Conservation (phyloP, 768 basidiomycete genomes). For the Udeniomyces megalosporus region DNA sequence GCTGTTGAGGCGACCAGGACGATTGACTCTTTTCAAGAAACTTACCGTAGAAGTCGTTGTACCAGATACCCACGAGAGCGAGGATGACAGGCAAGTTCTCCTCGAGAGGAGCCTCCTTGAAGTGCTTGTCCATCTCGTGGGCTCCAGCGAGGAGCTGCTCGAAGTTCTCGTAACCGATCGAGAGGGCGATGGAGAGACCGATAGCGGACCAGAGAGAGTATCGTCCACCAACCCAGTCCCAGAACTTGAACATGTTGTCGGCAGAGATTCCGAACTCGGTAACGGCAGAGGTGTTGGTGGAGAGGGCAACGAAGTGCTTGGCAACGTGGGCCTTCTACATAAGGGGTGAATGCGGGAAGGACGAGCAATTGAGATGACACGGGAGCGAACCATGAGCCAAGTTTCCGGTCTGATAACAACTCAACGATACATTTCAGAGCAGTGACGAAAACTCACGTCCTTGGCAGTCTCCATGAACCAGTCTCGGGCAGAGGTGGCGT, state of each 20-base stretch:
- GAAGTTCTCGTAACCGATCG: conserved; percentile 89
- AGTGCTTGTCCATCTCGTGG: conserved; percentile 96
- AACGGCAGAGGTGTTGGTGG: conserved; percentile 88
- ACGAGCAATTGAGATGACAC: background rate
- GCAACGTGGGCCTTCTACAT: conserved; percentile 64
- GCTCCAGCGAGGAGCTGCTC: conserved; percentile 76
- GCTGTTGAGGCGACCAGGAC: background rate
- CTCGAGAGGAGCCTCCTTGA: conserved; percentile 72
- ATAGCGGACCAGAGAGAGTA: conserved; percentile 99
- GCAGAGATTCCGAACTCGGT: conserved; percentile 79
- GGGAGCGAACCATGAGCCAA: background rate
- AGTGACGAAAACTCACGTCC: conserved; percentile 42
- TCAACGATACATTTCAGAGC: too few species aligned
- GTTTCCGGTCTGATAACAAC: too few species aligned
- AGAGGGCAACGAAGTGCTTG: conserved; percentile 96
- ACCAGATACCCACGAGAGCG: conserved; percentile 87
- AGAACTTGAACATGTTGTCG: conserved; percentile 98
- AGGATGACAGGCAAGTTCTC: conserved; percentile 81
- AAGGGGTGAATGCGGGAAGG: background rate
- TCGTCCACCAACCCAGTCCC: conserved; percentile 99
- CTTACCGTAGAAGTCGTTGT: conserved; percentile 87
- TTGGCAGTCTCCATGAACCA: conserved; percentile 82
- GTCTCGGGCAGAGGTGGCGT: conserved; percentile 77
- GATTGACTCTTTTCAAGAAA: background rate
- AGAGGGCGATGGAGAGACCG: conserved; percentile 81